Evolutionary conservation across 331 rosid genomes (phyloP).

Genomic region (Quercus lobata): DNA sequence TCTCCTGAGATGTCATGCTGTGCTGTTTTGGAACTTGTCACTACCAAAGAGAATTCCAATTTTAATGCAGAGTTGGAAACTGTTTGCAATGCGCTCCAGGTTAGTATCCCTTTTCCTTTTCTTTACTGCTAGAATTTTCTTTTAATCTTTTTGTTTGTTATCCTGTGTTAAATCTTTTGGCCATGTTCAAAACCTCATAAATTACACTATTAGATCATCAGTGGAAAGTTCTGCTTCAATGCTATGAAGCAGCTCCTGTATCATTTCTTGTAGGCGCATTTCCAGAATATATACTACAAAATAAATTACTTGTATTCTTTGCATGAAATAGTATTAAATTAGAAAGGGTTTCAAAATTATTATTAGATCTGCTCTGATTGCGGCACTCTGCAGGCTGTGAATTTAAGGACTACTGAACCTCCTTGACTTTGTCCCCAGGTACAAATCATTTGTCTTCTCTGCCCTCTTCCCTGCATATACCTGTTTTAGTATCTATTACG

Average conservation of each 20-base stretch:
- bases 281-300: neutral
- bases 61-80: conserved; percentile 64
- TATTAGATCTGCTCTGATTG: conserved; percentile 16
- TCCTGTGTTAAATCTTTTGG: neutral
- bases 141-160: neutral
- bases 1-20: conserved; percentile 46
- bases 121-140: neutral
- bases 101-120: conserved; percentile 19
- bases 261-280: conserved; percentile 4
- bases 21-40: conserved; percentile 85
- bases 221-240: neutral
- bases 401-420: conserved; percentile 44
- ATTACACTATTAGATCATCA: neutral
- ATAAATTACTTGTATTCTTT: neutral
- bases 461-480: neutral
- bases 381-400: conserved; percentile 51
- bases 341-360: neutral
- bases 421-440: conserved; percentile 63
- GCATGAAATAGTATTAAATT: neutral
- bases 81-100: conserved; percentile 68
- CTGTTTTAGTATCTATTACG: no score
- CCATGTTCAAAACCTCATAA: no score
- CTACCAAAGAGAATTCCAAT: conserved; percentile 59
- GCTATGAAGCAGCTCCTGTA: neutral
- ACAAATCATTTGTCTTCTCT: conserved; percentile 10